Base-by-base conservation (phyloP, 345 rosid species). In the Citrus australasica region DNA sequence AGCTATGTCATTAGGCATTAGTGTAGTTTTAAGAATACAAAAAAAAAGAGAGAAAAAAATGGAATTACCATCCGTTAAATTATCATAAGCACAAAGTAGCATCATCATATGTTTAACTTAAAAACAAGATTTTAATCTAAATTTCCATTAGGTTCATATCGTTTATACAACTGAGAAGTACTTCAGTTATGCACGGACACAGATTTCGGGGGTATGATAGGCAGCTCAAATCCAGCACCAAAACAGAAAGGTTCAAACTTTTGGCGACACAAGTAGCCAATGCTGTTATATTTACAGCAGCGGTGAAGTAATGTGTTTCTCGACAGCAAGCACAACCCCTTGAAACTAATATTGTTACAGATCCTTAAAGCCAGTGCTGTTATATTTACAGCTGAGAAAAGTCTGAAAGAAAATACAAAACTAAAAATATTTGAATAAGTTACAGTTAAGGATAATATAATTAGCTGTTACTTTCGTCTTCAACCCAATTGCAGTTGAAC, bases 321-420 rank as follows among this genome's bases (percentile, higher is more conserved):
- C 98, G 0, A 96, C 99, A 38, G 98, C 99, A 51, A 96, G 98
- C 42, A 96, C 99, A 76, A 96, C 99, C 28, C 99, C 98, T 33
- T 92, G 2, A 30, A 30, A 30, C 32, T 30, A 2, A 30, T 30
- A 30, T 30, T 30, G 32, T 28, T 28, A 28, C 30, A 28, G 30
- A 28, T 28, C 30, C 3, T 28, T 28, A 28, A 28, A 28, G 2
- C 30, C 2, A 28, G 30, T 28, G 30, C 30, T 28, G 3, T 28
- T 28, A 28, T 28, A 28, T 28, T 28, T 28, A 2, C 30, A 28
- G 30, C 2, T 28, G 30, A 28, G 30, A 28, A 28, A 28, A 28
- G 30, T 28, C 2, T 28, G 30, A 3, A 27, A 27, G 28, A 27
- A 27, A 27, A 27, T 27, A 27, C 28, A 27, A 27, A 27, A 1